Evolutionary conservation across 306 rosid genomes (phyloP).

Genomic region (Fragaria nilgerrensis): DNA sequence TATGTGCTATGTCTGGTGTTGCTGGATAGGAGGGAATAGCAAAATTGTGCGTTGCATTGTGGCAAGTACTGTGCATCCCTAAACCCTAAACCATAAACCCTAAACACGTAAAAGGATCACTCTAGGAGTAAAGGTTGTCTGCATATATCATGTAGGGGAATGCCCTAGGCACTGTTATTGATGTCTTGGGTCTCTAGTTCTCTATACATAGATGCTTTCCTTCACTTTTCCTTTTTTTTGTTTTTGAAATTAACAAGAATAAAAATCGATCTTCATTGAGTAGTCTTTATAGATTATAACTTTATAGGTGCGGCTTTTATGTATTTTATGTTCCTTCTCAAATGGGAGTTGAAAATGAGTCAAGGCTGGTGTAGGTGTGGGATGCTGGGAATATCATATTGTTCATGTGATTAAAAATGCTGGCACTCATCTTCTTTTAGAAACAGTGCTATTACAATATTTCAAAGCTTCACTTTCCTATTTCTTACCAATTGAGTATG

Average conservation of each 20-base stretch:
- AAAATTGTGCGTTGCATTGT: neutral
- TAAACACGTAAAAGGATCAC: neutral
- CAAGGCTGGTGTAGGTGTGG: neutral
- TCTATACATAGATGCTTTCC: neutral
- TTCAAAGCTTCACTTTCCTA: neutral
- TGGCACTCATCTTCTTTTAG: constrained; percentile 1
- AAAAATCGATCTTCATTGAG: neutral
- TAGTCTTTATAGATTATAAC: neutral
- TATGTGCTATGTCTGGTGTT: neutral
- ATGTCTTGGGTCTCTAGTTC: neutral
- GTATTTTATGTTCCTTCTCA: neutral
- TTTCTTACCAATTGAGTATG: neutral
- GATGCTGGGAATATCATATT: constrained; percentile 11
- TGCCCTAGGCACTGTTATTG: neutral
- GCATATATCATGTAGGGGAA: neutral
- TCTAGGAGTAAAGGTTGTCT: neutral
- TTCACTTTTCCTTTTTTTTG: neutral
- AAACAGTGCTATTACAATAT: neutral
- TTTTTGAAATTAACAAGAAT: neutral
- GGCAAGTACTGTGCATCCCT: neutral
- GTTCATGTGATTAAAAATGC: constrained; percentile 10
- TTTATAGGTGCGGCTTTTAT: neutral
- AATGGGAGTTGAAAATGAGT: constrained; percentile 3
- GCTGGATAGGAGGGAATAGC: neutral
- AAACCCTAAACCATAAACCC: neutral